Percentiles rank a stretch among this genome's conserved stretches.
These are phyloP conservation scores for Encephalitozoon intestinalis DNA, from an alignment of 371 early-diverging fungal genomes.

Conservation along the genomic window DNA sequence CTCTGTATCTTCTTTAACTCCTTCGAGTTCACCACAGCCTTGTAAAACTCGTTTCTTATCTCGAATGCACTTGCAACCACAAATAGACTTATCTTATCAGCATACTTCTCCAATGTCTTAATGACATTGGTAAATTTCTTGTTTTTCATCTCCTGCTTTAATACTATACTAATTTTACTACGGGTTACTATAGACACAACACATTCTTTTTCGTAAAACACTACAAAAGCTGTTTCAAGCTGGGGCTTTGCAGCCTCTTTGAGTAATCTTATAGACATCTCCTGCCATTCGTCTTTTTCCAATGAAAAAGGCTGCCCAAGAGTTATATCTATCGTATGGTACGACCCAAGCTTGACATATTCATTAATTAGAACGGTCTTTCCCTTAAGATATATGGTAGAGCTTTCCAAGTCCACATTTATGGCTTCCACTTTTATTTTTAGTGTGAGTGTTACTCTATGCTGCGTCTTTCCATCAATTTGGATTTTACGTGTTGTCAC, in stretches of 20 bases:
- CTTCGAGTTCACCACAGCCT: neutral
- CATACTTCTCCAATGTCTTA: constrained; percentile 22
- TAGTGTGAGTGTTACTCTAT: constrained; percentile 43
- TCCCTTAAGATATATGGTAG: constrained; percentile 57
- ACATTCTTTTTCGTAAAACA: constrained; percentile 53
- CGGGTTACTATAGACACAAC: constrained; percentile 36
- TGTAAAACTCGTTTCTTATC: constrained; percentile 20
- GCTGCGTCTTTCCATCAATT: constrained; percentile 48
- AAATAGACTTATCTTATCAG: constrained; percentile 12
- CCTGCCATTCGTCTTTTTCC: constrained; percentile 46
- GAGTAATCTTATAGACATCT: constrained; percentile 24
- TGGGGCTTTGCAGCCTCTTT: constrained; percentile 34
- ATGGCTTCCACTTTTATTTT: constrained; percentile 52
- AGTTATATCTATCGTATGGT: constrained; percentile 56
- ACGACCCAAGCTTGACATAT: constrained; percentile 53
- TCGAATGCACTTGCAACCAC: constrained; percentile 37
- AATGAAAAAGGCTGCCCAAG: constrained; percentile 50
- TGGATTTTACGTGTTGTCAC: constrained; percentile 53
- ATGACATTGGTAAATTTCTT: constrained; percentile 44
- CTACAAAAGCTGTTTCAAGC: constrained; percentile 50
- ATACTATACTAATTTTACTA: constrained; percentile 34
- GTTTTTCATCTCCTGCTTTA: constrained; percentile 43
- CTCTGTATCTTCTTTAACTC: constrained; percentile 1
- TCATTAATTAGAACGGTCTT: constrained; percentile 53
- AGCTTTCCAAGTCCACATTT: constrained; percentile 50